phyloP scores from a whole-genome alignment of 306 rosid genomes.

The Citrullus mucosospermus region DNA sequence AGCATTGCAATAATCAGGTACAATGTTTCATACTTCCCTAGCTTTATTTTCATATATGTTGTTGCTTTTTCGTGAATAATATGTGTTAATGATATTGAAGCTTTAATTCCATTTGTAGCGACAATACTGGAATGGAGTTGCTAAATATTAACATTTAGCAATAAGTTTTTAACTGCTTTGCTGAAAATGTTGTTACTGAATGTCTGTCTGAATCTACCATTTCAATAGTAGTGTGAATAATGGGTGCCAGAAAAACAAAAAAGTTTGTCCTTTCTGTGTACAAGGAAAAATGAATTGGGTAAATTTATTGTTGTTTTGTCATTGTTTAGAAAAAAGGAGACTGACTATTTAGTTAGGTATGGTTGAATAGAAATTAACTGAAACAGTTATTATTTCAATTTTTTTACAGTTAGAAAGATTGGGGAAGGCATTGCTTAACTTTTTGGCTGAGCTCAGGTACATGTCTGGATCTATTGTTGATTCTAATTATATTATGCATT shows the following conservation, averaged over 20 bases:
- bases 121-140: not conserved
- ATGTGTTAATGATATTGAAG: not conserved
- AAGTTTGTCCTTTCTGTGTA: not conserved
- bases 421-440: not conserved
- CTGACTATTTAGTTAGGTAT: not conserved
- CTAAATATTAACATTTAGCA: not conserved
- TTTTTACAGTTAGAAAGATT: not conserved
- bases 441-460: not conserved
- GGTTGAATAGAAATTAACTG: not conserved
- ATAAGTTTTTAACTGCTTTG: not conserved
- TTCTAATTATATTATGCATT: not conserved
- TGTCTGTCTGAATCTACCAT: not conserved
- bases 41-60: not conserved
- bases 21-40: not conserved
- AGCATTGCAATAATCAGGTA: no score
- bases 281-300: not conserved
- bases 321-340: not conserved
- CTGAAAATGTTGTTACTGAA: not conserved
- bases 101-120: not conserved
- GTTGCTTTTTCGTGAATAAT: no score
- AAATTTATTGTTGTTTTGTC: not conserved
- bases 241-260: not conserved
- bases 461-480: not conserved
- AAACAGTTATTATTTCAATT: not conserved
- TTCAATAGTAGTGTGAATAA: not conserved